Evolutionary conservation across 2,329 filamentous ascomycete species (phyloP), one percentile per base, ranked within the genome.

Genomic region (Colletotrichum neosansevieriae): DNA sequence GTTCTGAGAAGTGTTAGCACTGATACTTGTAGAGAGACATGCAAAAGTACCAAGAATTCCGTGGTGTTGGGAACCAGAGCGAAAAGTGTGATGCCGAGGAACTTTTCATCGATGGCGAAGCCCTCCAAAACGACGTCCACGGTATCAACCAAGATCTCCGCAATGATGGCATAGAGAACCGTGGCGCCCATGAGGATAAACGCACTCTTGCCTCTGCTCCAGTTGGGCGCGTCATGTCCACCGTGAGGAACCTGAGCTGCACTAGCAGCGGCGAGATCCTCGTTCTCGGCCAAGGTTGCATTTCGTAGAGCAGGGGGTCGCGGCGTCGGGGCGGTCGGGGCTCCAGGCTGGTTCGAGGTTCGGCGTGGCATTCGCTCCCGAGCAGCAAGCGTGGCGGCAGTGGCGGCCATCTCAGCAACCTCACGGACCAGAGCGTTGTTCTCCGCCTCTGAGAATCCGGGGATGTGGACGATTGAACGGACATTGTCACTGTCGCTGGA

Each of bases 201-300:
- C 2, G 94, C 87, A 83, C 94, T 97, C 86, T 98, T 98, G 60
- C 87, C 88, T 70, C 94, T 91, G 74, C 95, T 93, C 96, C 96
- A 99, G 78, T 99, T 99, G 4, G 96, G 96, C n/a, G 96, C 96
- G 79, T 99, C 96, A 75, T 99, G 97, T 1, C 95, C 94, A 51
- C 92, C 93, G 59, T 86, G 85, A 13, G 80, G 77, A n/a, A 78
- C 78, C n/a, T 70, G 60, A 19, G 63, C 75, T 44, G 71, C 73
- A 47, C 73, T 70, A 2, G 71, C 73, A 3, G 70, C 72, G 6
- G 70, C 81, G 17, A 77, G 75, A 36, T 86, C 85, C 44, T 88
- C 88, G 40, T 80, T 77, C 12, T 85, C 83, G 6, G 77, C 76
- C 49, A 83, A 78, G 3, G 78, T 80, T 24, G 77, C 76, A 6